Conservation (phyloP, 495 filamentous ascomycete species). For the Elasticomyces elasticus region DNA sequence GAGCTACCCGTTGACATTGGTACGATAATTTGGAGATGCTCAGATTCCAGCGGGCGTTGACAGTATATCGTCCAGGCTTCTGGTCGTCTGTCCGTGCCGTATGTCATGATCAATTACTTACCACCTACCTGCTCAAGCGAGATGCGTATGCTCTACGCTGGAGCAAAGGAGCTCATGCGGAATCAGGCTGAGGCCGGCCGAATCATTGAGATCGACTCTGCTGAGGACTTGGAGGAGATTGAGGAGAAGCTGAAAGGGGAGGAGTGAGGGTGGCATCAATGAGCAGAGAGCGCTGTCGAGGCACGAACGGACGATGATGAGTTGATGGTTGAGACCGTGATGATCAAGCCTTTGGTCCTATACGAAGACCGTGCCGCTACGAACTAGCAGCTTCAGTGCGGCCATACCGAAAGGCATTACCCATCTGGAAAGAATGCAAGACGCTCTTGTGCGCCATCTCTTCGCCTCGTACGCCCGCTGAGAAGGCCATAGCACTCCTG, state of each 20-base stretch:
- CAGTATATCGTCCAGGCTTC: slow-evolving; percentile 38
- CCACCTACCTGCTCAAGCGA: slow-evolving; percentile 79
- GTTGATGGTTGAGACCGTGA: too few relatives aligned
- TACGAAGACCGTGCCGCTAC: background rate
- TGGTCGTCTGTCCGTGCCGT: slow-evolving; percentile 62
- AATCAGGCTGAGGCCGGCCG: slow-evolving; percentile 75
- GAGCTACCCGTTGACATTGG: slow-evolving; percentile 78
- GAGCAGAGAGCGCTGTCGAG: too few relatives aligned
- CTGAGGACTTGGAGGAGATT: slow-evolving; percentile 67
- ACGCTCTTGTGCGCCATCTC: background rate
- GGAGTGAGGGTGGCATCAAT: too few relatives aligned
- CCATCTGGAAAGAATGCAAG: background rate
- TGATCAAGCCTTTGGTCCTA: too few relatives aligned
- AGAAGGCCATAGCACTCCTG: background rate
- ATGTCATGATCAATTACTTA: slow-evolving; percentile 87
- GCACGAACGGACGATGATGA: too few relatives aligned
- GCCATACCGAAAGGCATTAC: background rate
- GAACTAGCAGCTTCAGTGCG: background rate
- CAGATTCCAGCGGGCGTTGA: background rate
- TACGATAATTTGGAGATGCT: slow-evolving; percentile 32
- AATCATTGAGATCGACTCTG: slow-evolving; percentile 66
- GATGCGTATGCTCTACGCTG: slow-evolving; percentile 85
- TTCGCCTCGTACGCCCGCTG: slow-evolving; percentile 3
- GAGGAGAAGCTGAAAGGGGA: slow-evolving; percentile 49
- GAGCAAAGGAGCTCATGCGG: slow-evolving; percentile 88